Percentiles rank a stretch among this genome's conserved stretches.
phyloP scores from a whole-genome alignment of 164 flowering plant species.

The Vitis rupestris region DNA sequence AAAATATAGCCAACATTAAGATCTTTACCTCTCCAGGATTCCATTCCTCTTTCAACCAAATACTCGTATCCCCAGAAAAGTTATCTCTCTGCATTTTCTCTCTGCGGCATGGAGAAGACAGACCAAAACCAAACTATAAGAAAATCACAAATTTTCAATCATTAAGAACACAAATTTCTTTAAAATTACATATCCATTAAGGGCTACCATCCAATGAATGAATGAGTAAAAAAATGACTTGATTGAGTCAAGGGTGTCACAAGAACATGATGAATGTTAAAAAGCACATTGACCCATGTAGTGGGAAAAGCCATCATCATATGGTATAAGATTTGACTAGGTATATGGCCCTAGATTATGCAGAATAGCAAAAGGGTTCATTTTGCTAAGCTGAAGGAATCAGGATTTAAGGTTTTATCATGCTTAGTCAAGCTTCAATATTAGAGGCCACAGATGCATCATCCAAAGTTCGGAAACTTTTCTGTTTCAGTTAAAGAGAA shows the following conservation, averaged over 20 bases:
- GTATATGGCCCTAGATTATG: neutral
- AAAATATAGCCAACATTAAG: neutral
- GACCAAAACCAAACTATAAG: neutral
- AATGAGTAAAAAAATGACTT: too few species aligned
- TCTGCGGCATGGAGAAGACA: constrained; percentile 25
- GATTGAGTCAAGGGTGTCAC: too few species aligned
- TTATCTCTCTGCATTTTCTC: constrained; percentile 16
- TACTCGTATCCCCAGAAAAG: constrained; percentile 36
- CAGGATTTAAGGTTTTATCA: neutral
- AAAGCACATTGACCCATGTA: too few species aligned
- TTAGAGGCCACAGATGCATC: too few species aligned
- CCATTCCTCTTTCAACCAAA: constrained; percentile 79
- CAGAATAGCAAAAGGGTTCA: neutral
- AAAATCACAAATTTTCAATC: neutral
- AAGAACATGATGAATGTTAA: too few species aligned
- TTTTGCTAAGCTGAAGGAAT: neutral
- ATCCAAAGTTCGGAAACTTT: too few species aligned
- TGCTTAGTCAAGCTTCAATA: too few species aligned
- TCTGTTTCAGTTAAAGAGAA: too few species aligned
- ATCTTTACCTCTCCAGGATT: constrained; percentile 68
- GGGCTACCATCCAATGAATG: too few species aligned
- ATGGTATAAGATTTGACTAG: neutral
- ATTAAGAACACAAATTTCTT: neutral
- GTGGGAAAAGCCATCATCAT: too few species aligned
- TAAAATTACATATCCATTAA: too few species aligned